Conservation (phyloP, 78 protist species). For the Planoprotostelium fungivorum region DNA sequence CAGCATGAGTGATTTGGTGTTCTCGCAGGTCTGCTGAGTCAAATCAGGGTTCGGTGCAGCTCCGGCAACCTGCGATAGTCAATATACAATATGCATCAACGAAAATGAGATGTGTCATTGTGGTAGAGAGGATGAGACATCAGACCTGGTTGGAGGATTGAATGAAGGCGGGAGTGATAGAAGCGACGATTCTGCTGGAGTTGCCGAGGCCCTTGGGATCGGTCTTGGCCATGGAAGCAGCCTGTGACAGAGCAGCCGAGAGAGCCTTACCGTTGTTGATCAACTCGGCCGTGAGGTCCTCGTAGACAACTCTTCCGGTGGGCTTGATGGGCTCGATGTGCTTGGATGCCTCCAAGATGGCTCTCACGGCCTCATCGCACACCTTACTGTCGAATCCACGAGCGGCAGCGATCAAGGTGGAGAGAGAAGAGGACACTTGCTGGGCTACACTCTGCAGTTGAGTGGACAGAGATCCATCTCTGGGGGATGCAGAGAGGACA, state of each 20-base stretch:
- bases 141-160: background rate
- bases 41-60: background rate
- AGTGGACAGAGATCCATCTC: conserved; percentile 23
- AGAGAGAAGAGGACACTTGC: conserved; percentile 25
- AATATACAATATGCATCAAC: too few species aligned
- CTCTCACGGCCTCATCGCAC: conserved; percentile 42
- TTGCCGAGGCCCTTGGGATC: conserved; percentile 54
- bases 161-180: conserved; percentile 11
- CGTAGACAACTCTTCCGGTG: conserved; percentile 8
- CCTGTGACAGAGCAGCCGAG: conserved; percentile 36
- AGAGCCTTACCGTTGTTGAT: conserved; percentile 31
- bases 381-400: conserved; percentile 51
- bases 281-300: conserved; percentile 20
- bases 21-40: background rate
- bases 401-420: conserved; percentile 53
- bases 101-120: too few species aligned
- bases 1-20: background rate
- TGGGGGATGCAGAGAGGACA: conserved; percentile 32
- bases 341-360: conserved; percentile 1
- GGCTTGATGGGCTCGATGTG: background rate
- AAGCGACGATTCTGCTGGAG: conserved; percentile 25
- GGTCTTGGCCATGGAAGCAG: conserved; percentile 38
- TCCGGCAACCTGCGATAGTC: too few species aligned
- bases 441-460: conserved; percentile 23
- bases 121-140: too few species aligned